These are phyloP conservation scores for Penium margaritaceum DNA, from an alignment of 139 green algal genomes.

Conservation along the genomic window DNA sequence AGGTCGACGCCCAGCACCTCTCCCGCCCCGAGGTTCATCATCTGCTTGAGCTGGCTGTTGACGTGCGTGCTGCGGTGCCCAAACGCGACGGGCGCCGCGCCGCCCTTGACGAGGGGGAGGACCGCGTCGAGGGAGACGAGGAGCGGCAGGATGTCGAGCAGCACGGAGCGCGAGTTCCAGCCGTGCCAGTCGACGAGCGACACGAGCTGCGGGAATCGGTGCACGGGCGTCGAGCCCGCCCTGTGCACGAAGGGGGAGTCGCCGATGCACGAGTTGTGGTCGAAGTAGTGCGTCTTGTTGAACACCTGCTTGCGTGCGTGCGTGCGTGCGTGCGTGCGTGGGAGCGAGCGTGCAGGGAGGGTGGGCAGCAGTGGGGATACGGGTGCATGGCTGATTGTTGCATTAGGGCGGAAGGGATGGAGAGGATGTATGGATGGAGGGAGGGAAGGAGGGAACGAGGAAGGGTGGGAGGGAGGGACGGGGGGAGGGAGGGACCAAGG, in stretches of 20 bases:
- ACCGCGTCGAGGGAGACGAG: not conserved
- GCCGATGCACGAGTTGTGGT: constrained; percentile 6
- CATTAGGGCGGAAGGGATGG: no score
- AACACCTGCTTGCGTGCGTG: constrained; percentile 21
- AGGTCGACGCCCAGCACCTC: constrained; percentile 4
- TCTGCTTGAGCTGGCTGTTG: constrained; percentile 8
- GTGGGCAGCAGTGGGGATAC: no score
- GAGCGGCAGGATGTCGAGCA: not conserved
- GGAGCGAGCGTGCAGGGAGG: not conserved
- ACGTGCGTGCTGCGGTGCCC: not conserved
- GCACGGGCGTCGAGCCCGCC: not conserved
- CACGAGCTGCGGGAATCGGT: constrained; percentile 1
- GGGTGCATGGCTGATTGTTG: no score
- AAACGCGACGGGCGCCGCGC: not conserved
- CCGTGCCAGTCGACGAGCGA: constrained; percentile 8
- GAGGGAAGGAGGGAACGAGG: no score
- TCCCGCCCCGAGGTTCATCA: not conserved
- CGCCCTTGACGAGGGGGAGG: not conserved
- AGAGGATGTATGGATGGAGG: no score
- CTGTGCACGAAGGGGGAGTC: constrained; percentile 2
- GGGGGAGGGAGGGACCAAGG: no score
- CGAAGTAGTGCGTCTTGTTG: constrained; percentile 7
- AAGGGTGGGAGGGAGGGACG: no score
- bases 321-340: constrained; percentile 15
- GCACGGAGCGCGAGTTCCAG: not conserved